Evolutionary conservation across 169 alveolate species (phyloP), one percentile per base, ranked within the genome.

Genomic region (Perkinsus chesapeaki): DNA sequence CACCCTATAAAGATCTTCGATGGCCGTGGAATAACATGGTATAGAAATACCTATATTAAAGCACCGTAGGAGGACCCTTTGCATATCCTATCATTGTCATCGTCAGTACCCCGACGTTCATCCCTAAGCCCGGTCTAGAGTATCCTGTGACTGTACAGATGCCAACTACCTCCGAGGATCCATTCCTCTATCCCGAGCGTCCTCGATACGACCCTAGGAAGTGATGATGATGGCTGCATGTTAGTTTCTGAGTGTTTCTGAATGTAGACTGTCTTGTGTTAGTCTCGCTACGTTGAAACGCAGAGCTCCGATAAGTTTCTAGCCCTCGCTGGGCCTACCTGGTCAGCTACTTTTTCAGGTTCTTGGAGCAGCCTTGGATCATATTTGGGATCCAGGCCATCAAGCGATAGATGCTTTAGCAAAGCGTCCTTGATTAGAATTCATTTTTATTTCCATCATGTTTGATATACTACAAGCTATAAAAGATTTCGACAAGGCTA

Each of bases 21-120:
- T 93, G 98, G 98, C n/a, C 94, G 96, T 34, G 98, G 98, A 20
- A 95, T 95, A 47, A 94, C 97, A 12, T 96, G 96, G 47, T 94
- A 96, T 73, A 95, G 95, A 92, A 96, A 96, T 93, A 93, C 95
- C 48, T 94, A 48, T 82, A 92, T 94, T 39, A 60, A 60, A 60
- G 82, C 82, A 0, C 82, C 82, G 82, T 60, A 60, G 82, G 82
- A 16, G 12, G 36, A 27, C 3, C 3, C 82, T 7, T 60, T 34
- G 23, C 7, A 0, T 60, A 34, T 7, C 82, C 3, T 12, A 1
- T 60, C 82, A 20, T 5, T 60, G 82, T 60, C 82, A 20, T 43
- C 16, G 5, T 5, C 60, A 60, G 82, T 27, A 60, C 82, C 92
- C 98, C 98, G n/a, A 97, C 98, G 20, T 97, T 97, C 93, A 95